phyloP scores from a whole-genome alignment of 805 yeast genomes.

The Pichia exigua region DNA sequence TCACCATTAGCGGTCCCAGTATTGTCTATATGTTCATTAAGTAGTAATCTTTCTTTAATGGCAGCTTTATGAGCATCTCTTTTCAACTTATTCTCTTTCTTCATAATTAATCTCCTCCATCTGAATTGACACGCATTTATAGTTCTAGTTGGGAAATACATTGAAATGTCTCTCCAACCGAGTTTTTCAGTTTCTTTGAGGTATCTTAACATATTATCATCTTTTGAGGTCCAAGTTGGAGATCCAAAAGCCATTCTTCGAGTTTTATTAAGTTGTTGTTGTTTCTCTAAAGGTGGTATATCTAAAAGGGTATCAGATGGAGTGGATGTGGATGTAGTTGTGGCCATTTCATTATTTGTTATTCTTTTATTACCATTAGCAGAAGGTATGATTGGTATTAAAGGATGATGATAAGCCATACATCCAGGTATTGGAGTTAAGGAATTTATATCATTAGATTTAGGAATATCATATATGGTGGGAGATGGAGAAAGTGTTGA shows the following conservation, averaged over 20 bases:
- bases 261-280: neutral
- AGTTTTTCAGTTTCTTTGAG: constrained; percentile 73
- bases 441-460: neutral
- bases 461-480: neutral
- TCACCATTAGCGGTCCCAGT: neutral
- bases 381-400: constrained; percentile 7
- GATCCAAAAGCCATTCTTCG: constrained; percentile 12
- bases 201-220: constrained; percentile 62
- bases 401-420: constrained; percentile 7
- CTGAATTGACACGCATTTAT: constrained; percentile 88
- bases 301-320: too few species aligned
- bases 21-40: neutral
- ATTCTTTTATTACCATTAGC: constrained; percentile 3
- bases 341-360: too few species aligned
- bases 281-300: neutral
- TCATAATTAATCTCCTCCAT: constrained; percentile 58
- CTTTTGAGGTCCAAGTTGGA: constrained; percentile 71
- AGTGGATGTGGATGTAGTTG: too few species aligned
- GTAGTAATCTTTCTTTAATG: neutral
- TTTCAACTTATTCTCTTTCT: constrained; percentile 2
- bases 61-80: neutral
- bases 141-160: constrained; percentile 69
- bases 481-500: too few species aligned
- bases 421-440: constrained; percentile 7
- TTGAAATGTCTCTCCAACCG: constrained; percentile 85